Evolutionary conservation across 352 stramenopile genomes (phyloP).

Genomic region (Blastocystis sp.): DNA sequence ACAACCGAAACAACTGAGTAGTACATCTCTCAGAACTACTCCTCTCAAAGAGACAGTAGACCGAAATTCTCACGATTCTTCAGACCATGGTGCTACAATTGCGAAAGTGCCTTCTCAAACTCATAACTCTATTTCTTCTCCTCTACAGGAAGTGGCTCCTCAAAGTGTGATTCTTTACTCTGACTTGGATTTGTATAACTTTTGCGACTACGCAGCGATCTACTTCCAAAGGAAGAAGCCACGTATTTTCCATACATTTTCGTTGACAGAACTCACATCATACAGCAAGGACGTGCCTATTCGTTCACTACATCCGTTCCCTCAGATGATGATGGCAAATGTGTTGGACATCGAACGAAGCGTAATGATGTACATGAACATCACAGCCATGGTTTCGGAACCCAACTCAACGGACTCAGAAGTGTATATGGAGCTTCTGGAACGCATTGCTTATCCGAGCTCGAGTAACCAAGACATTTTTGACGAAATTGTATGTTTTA

Average conservation of each 20-base stretch:
- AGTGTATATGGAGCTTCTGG: neutral
- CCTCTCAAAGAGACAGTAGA: no score
- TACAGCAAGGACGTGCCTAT: neutral
- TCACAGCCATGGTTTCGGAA: neutral
- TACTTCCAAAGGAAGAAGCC: conserved; percentile 47
- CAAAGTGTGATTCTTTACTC: neutral
- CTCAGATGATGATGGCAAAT: neutral
- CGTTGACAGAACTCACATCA: neutral
- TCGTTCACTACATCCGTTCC: neutral
- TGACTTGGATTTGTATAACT: conserved; percentile 7
- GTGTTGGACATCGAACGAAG: conserved; percentile 28
- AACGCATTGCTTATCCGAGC: neutral
- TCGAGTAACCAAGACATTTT: neutral
- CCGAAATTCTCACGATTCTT: no score
- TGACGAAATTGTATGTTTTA: conserved; percentile 36
- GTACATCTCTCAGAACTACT: no score
- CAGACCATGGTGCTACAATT: no score
- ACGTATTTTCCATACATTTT: conserved; percentile 24
- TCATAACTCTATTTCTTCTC: no score
- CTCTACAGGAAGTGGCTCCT: no score
- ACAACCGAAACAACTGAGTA: no score
- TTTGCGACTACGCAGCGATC: conserved; percentile 26
- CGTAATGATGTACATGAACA: conserved; percentile 45
- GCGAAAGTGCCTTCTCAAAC: no score
- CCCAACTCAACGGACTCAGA: neutral